Conservation (phyloP, 345 rosid genomes). For the Hibiscus trionum region DNA sequence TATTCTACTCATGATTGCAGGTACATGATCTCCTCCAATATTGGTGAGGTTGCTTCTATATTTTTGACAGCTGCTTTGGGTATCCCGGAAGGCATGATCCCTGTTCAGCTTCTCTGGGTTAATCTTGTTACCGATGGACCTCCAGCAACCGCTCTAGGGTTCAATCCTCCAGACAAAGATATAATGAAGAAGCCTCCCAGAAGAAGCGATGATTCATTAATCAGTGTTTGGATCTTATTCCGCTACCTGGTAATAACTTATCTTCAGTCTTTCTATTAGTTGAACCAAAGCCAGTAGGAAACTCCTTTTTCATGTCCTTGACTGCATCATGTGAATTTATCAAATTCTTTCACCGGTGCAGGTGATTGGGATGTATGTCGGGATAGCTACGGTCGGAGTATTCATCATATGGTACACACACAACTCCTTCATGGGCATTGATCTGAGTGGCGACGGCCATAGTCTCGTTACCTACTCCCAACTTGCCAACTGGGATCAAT, state of each 20-base stretch:
- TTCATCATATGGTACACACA: slow-evolving; percentile 95
- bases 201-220: slow-evolving; percentile 83
- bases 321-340: not conserved
- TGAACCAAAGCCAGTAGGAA: too few species aligned
- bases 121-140: slow-evolving; percentile 98
- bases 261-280: not conserved
- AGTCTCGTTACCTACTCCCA: slow-evolving; percentile 74
- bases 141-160: slow-evolving; percentile 96
- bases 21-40: slow-evolving; percentile 99
- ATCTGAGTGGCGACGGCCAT: slow-evolving; percentile 90
- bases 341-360: slow-evolving; percentile 12
- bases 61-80: slow-evolving; percentile 96
- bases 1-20: slow-evolving; percentile 23
- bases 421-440: slow-evolving; percentile 61
- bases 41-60: slow-evolving; percentile 96
- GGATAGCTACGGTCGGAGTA: slow-evolving; percentile 85
- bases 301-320: not conserved
- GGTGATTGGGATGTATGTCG: slow-evolving; percentile 95
- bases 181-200: slow-evolving; percentile 94
- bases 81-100: slow-evolving; percentile 98
- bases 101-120: slow-evolving; percentile 99
- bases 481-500: slow-evolving; percentile 78
- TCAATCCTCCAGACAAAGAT: slow-evolving; percentile 91
- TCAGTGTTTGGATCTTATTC: slow-evolving; percentile 28
- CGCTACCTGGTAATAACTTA: slow-evolving; percentile 64